Conservation (phyloP, 345 rosid species). For the Populus tremula region DNA sequence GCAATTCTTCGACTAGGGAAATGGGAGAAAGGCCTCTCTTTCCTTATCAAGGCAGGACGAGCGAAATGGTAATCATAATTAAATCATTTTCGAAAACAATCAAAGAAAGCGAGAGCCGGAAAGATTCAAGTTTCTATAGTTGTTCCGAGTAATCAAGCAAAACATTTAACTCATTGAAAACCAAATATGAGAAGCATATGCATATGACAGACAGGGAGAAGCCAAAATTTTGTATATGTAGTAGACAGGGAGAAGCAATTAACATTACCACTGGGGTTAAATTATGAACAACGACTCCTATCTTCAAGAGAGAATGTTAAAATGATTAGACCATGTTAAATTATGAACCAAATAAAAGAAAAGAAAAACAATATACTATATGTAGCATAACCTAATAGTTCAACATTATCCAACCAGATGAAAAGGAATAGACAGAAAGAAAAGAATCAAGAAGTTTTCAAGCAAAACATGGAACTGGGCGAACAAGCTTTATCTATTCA, state of each 20-base stretch:
- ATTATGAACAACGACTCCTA: not conserved
- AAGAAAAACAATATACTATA: not conserved
- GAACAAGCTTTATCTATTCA: slow-evolving; percentile 10
- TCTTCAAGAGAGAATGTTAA: not conserved
- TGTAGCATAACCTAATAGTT: not conserved
- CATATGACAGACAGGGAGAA: not conserved
- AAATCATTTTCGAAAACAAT: not conserved
- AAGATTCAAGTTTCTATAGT: not conserved
- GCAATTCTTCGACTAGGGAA: too few relatives aligned
- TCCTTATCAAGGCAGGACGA: too few relatives aligned
- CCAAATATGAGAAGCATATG: not conserved
- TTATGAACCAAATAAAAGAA: not conserved
- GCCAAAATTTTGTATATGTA: not conserved
- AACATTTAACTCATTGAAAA: too few relatives aligned
- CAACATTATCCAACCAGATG: slow-evolving; percentile 12
- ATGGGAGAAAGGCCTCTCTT: too few relatives aligned
- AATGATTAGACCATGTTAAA: not conserved
- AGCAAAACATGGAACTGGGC: slow-evolving; percentile 3
- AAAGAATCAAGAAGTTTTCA: slow-evolving; percentile 3
- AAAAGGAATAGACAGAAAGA: not conserved
- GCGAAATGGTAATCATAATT: too few relatives aligned
- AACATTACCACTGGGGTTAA: not conserved
- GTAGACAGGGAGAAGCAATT: too few relatives aligned
- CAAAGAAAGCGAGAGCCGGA: not conserved
- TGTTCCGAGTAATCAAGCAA: too few relatives aligned